A percentile compares a stretch with the other conserved stretches of the same genome.
Conservation (phyloP, 73 alveolate genomes). For the Tetrahymena thermophila region DNA sequence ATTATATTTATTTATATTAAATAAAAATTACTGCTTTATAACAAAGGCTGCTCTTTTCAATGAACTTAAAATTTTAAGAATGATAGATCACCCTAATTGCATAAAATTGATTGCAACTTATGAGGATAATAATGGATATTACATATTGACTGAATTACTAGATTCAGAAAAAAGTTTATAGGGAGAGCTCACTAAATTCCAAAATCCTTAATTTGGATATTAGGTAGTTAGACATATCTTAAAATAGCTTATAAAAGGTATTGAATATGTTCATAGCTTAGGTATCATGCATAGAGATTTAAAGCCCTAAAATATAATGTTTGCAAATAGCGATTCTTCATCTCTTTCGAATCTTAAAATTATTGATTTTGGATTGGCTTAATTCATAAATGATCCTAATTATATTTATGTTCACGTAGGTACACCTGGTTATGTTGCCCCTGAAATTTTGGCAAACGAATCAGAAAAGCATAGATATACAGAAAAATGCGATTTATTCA, state of each 20-base stretch:
- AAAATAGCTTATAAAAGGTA: background rate
- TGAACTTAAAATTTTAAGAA: background rate
- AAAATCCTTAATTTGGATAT: background rate
- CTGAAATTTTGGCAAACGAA: constrained; percentile 34
- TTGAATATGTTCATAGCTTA: constrained; percentile 55
- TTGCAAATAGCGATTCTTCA: constrained; percentile 50
- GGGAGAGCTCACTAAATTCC: background rate
- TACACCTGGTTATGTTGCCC: constrained; percentile 47
- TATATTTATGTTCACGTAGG: constrained; percentile 3
- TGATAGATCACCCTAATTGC: background rate
- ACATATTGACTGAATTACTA: background rate
- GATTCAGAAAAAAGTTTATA: background rate
- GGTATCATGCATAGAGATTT: constrained; percentile 94
- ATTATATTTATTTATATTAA: background rate
- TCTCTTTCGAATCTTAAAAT: constrained; percentile 46
- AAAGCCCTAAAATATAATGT: constrained; percentile 85
- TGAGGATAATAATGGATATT: background rate
- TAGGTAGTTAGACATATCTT: background rate
- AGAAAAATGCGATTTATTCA: constrained; percentile 18
- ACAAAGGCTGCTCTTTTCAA: background rate
- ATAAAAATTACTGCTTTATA: background rate
- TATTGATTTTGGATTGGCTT: constrained; percentile 72
- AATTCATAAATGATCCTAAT: background rate
- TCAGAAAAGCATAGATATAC: constrained; percentile 28
- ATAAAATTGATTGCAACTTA: background rate